Conservation (phyloP, 2,329 filamentous ascomycete species). For the Curvularia verruculosa region DNA sequence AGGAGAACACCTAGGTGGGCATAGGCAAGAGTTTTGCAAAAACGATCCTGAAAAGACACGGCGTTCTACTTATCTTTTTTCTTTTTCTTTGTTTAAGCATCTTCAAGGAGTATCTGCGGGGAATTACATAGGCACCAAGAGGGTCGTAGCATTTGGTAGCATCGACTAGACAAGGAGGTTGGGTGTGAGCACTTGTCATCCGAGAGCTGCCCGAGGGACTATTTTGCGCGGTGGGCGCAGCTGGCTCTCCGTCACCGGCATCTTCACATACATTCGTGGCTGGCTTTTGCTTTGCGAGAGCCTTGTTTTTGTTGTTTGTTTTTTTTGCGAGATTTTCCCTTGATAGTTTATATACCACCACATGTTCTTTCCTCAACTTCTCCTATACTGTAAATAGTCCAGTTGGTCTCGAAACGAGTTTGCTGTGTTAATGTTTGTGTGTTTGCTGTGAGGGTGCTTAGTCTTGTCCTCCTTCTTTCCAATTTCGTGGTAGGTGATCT, state of each 20-base stretch:
- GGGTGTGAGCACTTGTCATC: not conserved
- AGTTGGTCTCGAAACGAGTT: not conserved
- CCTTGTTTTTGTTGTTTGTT: not conserved
- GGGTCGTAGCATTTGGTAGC: not conserved
- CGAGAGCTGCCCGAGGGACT: not conserved
- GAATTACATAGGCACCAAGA: not conserved
- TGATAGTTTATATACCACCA: conserved; percentile 6
- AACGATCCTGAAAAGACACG: not conserved
- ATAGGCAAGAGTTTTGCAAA: not conserved
- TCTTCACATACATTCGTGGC: not conserved
- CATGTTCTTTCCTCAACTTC: not conserved
- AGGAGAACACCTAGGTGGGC: not conserved
- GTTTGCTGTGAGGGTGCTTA: not conserved
- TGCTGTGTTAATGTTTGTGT: not conserved
- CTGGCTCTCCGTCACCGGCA: not conserved
- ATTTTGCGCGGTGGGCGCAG: conserved; percentile 1
- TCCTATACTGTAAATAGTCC: not conserved
- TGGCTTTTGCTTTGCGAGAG: not conserved
- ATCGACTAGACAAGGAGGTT: not conserved
- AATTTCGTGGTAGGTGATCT: not conserved
- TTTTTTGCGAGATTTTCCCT: not conserved
- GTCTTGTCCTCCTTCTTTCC: not conserved
- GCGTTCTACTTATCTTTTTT: not conserved
- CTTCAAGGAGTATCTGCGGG: conserved; percentile 3
- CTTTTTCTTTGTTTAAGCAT: conserved; percentile 1